These are phyloP conservation scores for Hypoxylon sp. DNA, from an alignment of 2,329 filamentous ascomycete genomes.

Conservation along the genomic window DNA sequence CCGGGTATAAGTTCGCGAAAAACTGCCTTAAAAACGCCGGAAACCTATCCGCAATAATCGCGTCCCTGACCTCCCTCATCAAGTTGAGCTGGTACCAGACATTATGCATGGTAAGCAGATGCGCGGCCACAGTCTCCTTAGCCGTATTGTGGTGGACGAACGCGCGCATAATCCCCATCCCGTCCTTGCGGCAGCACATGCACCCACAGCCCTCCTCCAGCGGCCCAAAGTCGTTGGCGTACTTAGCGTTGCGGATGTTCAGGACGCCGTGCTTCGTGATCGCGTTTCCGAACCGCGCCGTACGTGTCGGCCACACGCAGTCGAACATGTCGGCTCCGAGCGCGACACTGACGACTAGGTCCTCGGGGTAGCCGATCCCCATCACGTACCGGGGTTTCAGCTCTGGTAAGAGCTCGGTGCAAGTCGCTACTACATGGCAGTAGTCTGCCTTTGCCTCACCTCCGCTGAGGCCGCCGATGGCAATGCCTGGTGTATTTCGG, in stretches of 20 bases:
- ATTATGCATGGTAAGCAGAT: constrained; percentile 91
- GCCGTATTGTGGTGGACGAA: constrained; percentile 92
- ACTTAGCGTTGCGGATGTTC: constrained; percentile 84
- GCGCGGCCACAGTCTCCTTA: constrained; percentile 94
- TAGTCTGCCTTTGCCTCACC: constrained; percentile 96
- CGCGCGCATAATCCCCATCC: constrained; percentile 86
- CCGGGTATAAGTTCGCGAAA: constrained; percentile 80
- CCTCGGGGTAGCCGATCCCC: constrained; percentile 98
- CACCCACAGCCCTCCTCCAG: constrained; percentile 89
- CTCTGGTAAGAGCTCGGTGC: constrained; percentile 87
- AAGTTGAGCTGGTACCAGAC: constrained; percentile 91
- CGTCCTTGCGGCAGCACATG: constrained; percentile 81
- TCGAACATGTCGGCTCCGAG: constrained; percentile 99
- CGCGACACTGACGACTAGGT: constrained; percentile 92
- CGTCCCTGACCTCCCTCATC: constrained; percentile 81
- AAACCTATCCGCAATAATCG: constrained; percentile 86
- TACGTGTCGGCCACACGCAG: constrained; percentile 98
- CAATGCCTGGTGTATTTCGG: constrained; percentile 93
- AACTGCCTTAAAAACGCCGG: constrained; percentile 84
- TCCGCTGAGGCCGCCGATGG: constrained; percentile 93
- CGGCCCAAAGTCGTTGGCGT: constrained; percentile 83
- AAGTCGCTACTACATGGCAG: constrained; percentile 89
- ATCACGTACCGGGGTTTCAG: constrained; percentile 98
- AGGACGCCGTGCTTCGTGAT: constrained; percentile 86
- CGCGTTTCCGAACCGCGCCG: constrained; percentile 95